Evolutionary conservation across 2,329 filamentous ascomycete species (phyloP).

Genomic region (Xylaria multiplex): DNA sequence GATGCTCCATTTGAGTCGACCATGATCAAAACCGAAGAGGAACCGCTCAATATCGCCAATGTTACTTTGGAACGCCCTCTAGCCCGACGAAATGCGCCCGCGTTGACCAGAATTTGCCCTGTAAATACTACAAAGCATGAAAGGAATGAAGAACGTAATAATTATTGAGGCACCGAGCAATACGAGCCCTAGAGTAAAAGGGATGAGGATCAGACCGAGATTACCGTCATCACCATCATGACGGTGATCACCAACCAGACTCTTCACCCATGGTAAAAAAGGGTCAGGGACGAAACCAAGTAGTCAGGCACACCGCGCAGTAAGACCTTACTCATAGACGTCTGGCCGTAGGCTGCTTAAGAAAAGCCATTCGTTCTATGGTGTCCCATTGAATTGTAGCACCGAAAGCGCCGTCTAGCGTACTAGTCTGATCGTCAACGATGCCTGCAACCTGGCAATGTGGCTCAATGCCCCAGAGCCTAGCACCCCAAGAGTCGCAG

Average conservation of each 20-base stretch:
- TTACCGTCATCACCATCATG: too few relatives aligned
- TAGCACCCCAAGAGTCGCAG: slow-evolving; percentile 53
- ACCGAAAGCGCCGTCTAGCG: slow-evolving; percentile 48
- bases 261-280: not conserved
- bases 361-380: slow-evolving; percentile 30
- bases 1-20: slow-evolving; percentile 32
- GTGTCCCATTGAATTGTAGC: slow-evolving; percentile 56
- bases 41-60: slow-evolving; percentile 27
- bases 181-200: slow-evolving; percentile 1
- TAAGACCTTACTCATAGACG: slow-evolving; percentile 13
- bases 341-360: slow-evolving; percentile 26
- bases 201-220: not conserved
- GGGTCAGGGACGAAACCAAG: slow-evolving; percentile 8
- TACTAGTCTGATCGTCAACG: slow-evolving; percentile 55
- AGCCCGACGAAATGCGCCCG: slow-evolving; percentile 34
- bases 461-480: slow-evolving; percentile 59
- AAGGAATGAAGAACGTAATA: slow-evolving; percentile 18
- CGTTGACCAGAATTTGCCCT: slow-evolving; percentile 36
- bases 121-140: slow-evolving; percentile 29
- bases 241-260: too few relatives aligned
- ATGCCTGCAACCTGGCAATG: slow-evolving; percentile 54
- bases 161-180: slow-evolving; percentile 11
- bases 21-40: slow-evolving; percentile 31
- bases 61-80: slow-evolving; percentile 25
- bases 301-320: slow-evolving; percentile 27